These are phyloP conservation scores for Sordariomycetes sp. DNA, from an alignment of 2,329 filamentous ascomycete species.

Conservation along the genomic window DNA sequence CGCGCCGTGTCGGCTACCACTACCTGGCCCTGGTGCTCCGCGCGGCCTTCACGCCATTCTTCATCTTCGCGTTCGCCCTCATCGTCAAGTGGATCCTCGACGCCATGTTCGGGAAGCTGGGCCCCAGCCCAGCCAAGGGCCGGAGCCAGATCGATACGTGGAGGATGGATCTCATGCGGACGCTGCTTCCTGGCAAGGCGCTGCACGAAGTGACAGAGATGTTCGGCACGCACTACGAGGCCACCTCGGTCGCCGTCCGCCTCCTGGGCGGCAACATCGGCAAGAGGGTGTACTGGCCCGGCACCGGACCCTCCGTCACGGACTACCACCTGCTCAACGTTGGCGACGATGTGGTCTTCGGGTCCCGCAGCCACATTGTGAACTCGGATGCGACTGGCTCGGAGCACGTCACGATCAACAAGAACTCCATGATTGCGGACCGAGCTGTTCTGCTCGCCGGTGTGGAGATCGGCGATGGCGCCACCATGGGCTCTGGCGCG, in stretches of 20 bases:
- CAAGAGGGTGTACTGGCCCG: conserved; percentile 45
- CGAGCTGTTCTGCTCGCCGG: conserved; percentile 41
- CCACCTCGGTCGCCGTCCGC: conserved; percentile 37
- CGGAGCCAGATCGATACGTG: conserved; percentile 28
- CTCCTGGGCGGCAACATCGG: conserved; percentile 41
- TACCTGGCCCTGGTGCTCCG: conserved; percentile 34
- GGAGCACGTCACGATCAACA: conserved; percentile 32
- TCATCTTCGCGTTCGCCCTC: conserved; percentile 30
- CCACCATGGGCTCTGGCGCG: conserved; percentile 43
- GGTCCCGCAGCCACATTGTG: conserved; percentile 40
- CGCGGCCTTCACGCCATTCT: conserved; percentile 26
- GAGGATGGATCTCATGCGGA: conserved; percentile 30
- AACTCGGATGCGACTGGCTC: conserved; percentile 40
- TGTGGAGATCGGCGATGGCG: conserved; percentile 32
- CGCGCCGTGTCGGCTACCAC: conserved; percentile 35
- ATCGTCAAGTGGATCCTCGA: conserved; percentile 29
- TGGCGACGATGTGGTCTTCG: conserved; percentile 49
- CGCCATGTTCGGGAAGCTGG: conserved; percentile 23
- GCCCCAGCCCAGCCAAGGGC: conserved; percentile 17
- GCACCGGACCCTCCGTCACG: conserved; percentile 39
- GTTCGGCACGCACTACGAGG: conserved; percentile 44
- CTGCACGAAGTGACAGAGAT: conserved; percentile 37
- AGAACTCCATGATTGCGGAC: conserved; percentile 45
- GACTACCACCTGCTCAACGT: conserved; percentile 45
- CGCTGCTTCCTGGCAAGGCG: conserved; percentile 28